Evolutionary conservation across 1,284 basidiomycete species (phyloP).

Genomic region (Apiotrichum veenhuisii): DNA sequence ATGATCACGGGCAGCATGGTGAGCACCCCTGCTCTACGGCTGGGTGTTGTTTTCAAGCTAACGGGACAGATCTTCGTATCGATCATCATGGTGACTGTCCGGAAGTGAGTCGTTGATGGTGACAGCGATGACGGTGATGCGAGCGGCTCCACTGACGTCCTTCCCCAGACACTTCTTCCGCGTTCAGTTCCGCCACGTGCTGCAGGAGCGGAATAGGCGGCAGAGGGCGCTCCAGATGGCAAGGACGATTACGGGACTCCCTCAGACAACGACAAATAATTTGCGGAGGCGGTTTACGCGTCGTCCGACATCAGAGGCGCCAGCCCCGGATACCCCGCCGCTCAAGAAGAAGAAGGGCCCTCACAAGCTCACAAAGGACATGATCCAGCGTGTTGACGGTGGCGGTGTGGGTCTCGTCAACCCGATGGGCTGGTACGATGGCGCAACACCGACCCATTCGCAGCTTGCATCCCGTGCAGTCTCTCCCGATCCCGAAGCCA

Average conservation of each 20-base stretch:
- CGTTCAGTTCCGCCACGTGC: constrained; percentile 64
- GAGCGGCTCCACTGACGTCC: too few species aligned
- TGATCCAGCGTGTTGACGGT: constrained; percentile 76
- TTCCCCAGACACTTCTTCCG: constrained; percentile 66
- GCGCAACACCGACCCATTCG: constrained; percentile 6
- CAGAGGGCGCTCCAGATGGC: constrained; percentile 23
- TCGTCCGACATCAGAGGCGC: neutral
- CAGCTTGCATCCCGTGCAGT: neutral
- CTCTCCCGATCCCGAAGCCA: neutral
- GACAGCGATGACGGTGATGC: neutral
- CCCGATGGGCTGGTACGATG: constrained; percentile 60
- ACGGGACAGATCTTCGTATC: constrained; percentile 40
- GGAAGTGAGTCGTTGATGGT: constrained; percentile 27
- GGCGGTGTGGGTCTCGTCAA: constrained; percentile 74
- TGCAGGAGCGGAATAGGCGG: constrained; percentile 52
- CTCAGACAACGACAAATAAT: constrained; percentile 21
- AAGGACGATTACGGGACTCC: constrained; percentile 33
- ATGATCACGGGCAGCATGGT: constrained; percentile 49
- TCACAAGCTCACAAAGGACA: constrained; percentile 61
- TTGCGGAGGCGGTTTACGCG: constrained; percentile 30
- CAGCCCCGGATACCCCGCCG: neutral
- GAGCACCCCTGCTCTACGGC: constrained; percentile 16
- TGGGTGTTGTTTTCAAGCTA: neutral
- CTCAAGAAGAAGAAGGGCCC: constrained; percentile 39
- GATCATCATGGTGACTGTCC: constrained; percentile 48